Percentiles rank a stretch among this genome's conserved stretches.
phyloP scores from a whole-genome alignment of 306 rosid species.

The Malus fusca region DNA sequence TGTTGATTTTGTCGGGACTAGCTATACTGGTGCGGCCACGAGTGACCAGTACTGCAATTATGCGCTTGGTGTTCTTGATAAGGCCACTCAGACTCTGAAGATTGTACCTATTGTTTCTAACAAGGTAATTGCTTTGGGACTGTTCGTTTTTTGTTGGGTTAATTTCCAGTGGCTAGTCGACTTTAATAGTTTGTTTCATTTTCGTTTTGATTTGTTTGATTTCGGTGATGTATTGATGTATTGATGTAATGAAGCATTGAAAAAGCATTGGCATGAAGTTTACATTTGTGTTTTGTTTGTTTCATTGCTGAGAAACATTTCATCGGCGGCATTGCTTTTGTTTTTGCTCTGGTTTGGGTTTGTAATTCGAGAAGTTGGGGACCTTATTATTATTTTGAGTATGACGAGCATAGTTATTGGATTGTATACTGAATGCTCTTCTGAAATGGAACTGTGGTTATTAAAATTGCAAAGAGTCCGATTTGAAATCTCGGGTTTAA shows the following conservation, averaged over 20 bases:
- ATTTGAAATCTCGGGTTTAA: neutral
- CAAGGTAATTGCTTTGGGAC: slow-evolving; percentile 38
- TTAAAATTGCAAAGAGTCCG: neutral
- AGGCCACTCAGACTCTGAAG: slow-evolving; percentile 50
- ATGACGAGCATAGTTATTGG: neutral
- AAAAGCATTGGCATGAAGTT: neutral
- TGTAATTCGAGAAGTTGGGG: slow-evolving; percentile 1
- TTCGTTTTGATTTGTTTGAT: no score
- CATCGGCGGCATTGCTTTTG: neutral
- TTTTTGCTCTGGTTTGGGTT: neutral
- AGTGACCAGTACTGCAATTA: slow-evolving; percentile 45
- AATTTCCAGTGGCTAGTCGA: no score
- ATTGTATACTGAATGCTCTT: neutral
- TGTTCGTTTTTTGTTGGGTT: neutral
- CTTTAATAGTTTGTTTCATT: neutral
- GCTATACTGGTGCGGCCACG: slow-evolving; percentile 62
- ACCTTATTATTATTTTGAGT: neutral
- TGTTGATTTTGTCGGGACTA: slow-evolving; percentile 79
- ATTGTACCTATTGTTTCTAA: slow-evolving; percentile 58
- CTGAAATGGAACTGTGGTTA: no score
- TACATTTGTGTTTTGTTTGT: neutral
- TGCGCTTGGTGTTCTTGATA: slow-evolving; percentile 77
- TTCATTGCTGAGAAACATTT: neutral
- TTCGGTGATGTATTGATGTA: neutral
- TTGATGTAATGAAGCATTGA: neutral